A percentile compares a stretch with the other conserved stretches of the same genome.
phyloP scores from a whole-genome alignment of 441 rosid genomes.

The Adansonia madagascariensis region DNA sequence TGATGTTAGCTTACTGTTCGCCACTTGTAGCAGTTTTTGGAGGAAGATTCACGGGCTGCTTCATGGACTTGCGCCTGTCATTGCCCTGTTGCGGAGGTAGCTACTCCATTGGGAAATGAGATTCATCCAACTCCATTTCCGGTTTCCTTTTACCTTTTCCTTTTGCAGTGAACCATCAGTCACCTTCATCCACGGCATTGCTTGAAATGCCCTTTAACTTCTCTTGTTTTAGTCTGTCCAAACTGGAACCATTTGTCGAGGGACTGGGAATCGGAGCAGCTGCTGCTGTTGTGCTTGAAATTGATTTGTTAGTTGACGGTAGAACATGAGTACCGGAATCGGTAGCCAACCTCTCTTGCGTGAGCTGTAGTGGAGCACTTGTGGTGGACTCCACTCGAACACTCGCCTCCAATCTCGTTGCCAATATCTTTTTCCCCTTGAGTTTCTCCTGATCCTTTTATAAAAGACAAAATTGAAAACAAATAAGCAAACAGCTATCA shows the following conservation, averaged over 20 bases:
- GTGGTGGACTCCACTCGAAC: constrained; percentile 46
- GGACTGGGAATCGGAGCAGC: constrained; percentile 45
- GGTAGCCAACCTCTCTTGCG: constrained; percentile 6
- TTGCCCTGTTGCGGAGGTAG: constrained; percentile 37
- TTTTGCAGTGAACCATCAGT: constrained; percentile 46
- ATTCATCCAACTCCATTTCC: constrained; percentile 52
- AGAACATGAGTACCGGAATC: constrained; percentile 43
- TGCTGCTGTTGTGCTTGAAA: constrained; percentile 37
- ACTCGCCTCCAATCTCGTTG: constrained; percentile 37
- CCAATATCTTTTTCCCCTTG: constrained; percentile 51
- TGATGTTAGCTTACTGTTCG: constrained; percentile 46
- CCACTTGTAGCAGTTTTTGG: constrained; percentile 45
- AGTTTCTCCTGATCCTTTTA: constrained; percentile 58
- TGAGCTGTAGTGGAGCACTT: constrained; percentile 42
- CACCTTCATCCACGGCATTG: constrained; percentile 50
- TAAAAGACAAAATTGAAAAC: constrained; percentile 3
- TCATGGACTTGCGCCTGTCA: constrained; percentile 45
- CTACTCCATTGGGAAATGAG: constrained; percentile 52
- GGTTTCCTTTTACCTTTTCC: constrained; percentile 71
- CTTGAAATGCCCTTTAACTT: constrained; percentile 57
- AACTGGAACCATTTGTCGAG: constrained; percentile 35
- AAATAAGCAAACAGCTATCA: constrained; percentile 19
- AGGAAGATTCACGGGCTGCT: constrained; percentile 37
- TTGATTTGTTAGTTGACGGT: constrained; percentile 45
- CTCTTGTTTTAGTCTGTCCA: constrained; percentile 59